Evolutionary conservation across 345 rosid species (phyloP), one percentile per base, ranked within the genome.

Genomic region (Boechera retrofracta): DNA sequence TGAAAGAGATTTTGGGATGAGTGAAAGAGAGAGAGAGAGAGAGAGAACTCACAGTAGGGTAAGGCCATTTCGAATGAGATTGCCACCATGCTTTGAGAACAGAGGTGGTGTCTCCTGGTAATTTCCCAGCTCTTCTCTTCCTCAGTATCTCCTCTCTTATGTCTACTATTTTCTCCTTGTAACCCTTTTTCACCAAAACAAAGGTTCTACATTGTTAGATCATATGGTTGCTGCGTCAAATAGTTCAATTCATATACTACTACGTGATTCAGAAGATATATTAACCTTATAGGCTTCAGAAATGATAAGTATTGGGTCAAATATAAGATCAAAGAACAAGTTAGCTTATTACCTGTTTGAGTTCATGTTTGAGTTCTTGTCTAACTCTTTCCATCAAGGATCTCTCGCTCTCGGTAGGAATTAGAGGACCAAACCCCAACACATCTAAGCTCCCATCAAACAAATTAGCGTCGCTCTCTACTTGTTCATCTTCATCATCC

Each of bases 331-430:
- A 31, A n/a, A 55, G 32, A 57, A 44, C 54, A 47, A 35, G 48
- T 48, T 55, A 41, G 53, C 10, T 6, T 39, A n/a, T 62, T 82
- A 95, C 99, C 89, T 92, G 96, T 72, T 93, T 95, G 69, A 95
- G 81, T 73, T 91, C 99, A 74, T 93, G 99, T 83, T 95, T 95
- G 72, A 95, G 75, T 64, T 95, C 99, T 64, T 88, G 98, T 81
- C 99, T 87, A 38, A 95, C 99, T 3, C 98, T 89, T 81, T 95
- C 99, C 97, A 95, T 95, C 71, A 95, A 83, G 9, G 99, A 95
- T 77, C 97, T 88, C 78, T 95, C 99, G 7, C 87, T 92, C 76
- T 95, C 99, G 2, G 98, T 95, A n/a, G 98, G 98, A 61, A 95
- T 64, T 12, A 95, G 86, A 72, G 98, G 98, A 71, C 99, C 99